A percentile compares a stretch with the other conserved stretches of the same genome.
Evolutionary conservation across 805 yeast species (phyloP).

Genomic region (Saturnispora saitoi): DNA sequence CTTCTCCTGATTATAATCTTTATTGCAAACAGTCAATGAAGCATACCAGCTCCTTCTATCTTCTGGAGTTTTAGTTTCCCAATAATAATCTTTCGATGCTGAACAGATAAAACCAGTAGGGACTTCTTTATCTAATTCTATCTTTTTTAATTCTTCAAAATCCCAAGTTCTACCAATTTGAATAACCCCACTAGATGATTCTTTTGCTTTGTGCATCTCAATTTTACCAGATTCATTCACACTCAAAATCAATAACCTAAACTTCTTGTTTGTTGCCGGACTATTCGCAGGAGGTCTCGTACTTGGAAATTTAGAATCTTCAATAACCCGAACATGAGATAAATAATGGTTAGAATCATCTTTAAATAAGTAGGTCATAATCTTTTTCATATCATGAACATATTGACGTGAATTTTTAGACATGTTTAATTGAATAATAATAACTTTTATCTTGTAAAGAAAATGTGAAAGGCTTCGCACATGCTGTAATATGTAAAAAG

Average conservation of each 20-base stretch:
- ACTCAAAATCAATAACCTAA: constrained; percentile 53
- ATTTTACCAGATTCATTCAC: constrained; percentile 56
- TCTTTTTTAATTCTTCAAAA: constrained; percentile 52
- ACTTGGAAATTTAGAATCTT: constrained; percentile 63
- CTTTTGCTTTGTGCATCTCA: constrained; percentile 78
- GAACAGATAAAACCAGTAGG: constrained; percentile 50
- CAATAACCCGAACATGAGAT: constrained; percentile 68
- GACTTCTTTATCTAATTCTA: constrained; percentile 46
- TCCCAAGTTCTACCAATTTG: constrained; percentile 95
- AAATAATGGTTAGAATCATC: constrained; percentile 52
- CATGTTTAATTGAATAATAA: too few species aligned
- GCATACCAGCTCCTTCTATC: constrained; percentile 54
- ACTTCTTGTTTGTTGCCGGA: constrained; percentile 42
- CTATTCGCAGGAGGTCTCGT: constrained; percentile 56
- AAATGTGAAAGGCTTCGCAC: too few species aligned
- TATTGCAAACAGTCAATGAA: constrained; percentile 43
- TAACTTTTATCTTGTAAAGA: too few species aligned
- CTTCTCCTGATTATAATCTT: constrained; percentile 46
- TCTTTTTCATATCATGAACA: constrained; percentile 43
- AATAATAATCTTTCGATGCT: constrained; percentile 73
- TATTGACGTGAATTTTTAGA: too few species aligned
- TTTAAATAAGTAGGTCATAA: constrained; percentile 43
- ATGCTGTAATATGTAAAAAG: too few species aligned
- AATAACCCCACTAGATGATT: constrained; percentile 59
- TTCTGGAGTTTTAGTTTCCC: constrained; percentile 57